Conservation (phyloP, 768 basidiomycete species). For the Butyriboletus loyo region DNA sequence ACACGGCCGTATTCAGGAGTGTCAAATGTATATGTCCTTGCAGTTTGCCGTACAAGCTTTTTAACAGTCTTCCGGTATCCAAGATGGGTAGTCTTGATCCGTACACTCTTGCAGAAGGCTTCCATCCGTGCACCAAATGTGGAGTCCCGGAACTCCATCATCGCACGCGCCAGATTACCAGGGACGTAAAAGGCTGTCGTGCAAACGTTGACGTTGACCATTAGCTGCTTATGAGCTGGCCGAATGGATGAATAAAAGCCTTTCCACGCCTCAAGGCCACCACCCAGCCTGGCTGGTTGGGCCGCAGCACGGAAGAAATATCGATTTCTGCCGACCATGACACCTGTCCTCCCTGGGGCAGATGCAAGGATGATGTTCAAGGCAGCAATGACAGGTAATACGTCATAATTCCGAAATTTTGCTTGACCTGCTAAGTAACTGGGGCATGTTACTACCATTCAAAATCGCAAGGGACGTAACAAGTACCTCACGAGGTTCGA, state of each 20-base stretch:
- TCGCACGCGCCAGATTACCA: slow-evolving; percentile 42
- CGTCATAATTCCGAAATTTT: slow-evolving; percentile 42
- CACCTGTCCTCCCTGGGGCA: slow-evolving; percentile 44
- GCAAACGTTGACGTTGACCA: slow-evolving; percentile 54
- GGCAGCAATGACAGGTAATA: slow-evolving; percentile 46
- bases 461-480: not conserved
- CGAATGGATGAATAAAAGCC: slow-evolving; percentile 44
- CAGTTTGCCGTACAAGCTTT: slow-evolving; percentile 40
- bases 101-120: slow-evolving; percentile 64
- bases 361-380: slow-evolving; percentile 49
- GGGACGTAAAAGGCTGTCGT: slow-evolving; percentile 46
- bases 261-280: slow-evolving; percentile 60
- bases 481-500: slow-evolving; percentile 39
- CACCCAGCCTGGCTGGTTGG: slow-evolving; percentile 36
- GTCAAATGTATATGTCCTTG: slow-evolving; percentile 40
- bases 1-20: slow-evolving; percentile 41
- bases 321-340: slow-evolving; percentile 50
- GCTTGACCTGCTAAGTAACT: slow-evolving; percentile 48
- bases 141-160: slow-evolving; percentile 41
- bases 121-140: slow-evolving; percentile 58
- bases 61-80: slow-evolving; percentile 76
- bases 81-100: slow-evolving; percentile 65
- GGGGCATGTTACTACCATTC: slow-evolving; percentile 5
- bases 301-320: slow-evolving; percentile 46
- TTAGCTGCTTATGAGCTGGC: slow-evolving; percentile 43